A percentile compares a stretch with the other conserved stretches of the same genome.
phyloP scores from a whole-genome alignment of 345 rosid genomes.

The Jatropha curcas region DNA sequence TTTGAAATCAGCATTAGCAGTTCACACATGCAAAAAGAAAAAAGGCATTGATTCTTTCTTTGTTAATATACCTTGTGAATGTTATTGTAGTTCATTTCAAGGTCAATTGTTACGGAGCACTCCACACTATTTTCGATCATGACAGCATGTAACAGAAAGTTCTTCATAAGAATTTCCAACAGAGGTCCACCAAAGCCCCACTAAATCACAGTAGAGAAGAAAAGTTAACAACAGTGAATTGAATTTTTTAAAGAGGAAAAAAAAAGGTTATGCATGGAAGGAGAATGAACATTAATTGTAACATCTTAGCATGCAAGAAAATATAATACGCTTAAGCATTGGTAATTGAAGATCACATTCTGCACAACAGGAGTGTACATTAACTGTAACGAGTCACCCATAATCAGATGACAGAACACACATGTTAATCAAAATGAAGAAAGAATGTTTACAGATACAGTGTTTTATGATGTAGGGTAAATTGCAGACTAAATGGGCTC shows the following conservation, averaged over 20 bases:
- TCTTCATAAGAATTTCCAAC: slow-evolving; percentile 63
- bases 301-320: not conserved
- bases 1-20: slow-evolving; percentile 17
- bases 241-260: slow-evolving; percentile 8
- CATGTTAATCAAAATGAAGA: not conserved
- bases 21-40: not conserved
- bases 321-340: not conserved
- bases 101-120: slow-evolving; percentile 53
- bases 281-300: too few relatives aligned
- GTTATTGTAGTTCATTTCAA: slow-evolving; percentile 82
- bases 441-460: too few relatives aligned
- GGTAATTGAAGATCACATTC: not conserved
- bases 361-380: not conserved
- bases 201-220: slow-evolving; percentile 44
- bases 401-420: not conserved
- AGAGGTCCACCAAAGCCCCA: slow-evolving; percentile 87
- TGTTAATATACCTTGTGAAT: slow-evolving; percentile 65
- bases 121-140: slow-evolving; percentile 47
- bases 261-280: not conserved
- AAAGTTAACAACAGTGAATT: not conserved
- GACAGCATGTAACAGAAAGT: slow-evolving; percentile 44
- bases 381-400: not conserved
- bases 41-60: not conserved
- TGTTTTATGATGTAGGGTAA: too few relatives aligned
- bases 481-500: too few relatives aligned